phyloP scores from a whole-genome alignment of 495 filamentous ascomycete species.

The Talaromyces proteolyticus region DNA sequence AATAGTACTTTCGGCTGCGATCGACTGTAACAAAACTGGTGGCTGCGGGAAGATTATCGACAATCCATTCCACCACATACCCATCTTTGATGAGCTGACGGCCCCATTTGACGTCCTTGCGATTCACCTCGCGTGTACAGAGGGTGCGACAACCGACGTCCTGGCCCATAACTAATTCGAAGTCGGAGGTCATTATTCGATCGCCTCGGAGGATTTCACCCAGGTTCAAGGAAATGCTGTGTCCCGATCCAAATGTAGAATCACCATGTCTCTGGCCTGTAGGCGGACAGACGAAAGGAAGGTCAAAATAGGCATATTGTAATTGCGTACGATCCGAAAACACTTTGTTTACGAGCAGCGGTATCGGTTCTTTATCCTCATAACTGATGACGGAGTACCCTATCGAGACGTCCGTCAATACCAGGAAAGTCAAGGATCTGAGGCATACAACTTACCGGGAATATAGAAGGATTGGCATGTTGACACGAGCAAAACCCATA shows the following conservation, averaged over 20 bases:
- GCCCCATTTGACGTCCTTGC: conserved; percentile 62
- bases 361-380: conserved; percentile 71
- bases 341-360: conserved; percentile 90
- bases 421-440: not conserved
- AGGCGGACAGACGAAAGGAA: conserved; percentile 86
- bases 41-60: conserved; percentile 89
- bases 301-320: conserved; percentile 90
- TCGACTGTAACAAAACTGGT: conserved; percentile 91
- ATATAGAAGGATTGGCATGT: conserved; percentile 66
- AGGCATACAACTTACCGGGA: conserved; percentile 50
- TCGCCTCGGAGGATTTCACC: conserved; percentile 91
- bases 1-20: conserved; percentile 85
- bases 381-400: conserved; percentile 80
- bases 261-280: conserved; percentile 63
- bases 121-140: conserved; percentile 62
- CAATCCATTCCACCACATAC: conserved; percentile 94
- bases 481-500: conserved; percentile 36
- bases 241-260: conserved; percentile 69
- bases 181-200: conserved; percentile 84
- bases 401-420: conserved; percentile 15
- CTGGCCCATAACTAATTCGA: conserved; percentile 74
- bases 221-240: conserved; percentile 82
- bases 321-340: conserved; percentile 90
- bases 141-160: conserved; percentile 72
- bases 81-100: conserved; percentile 72